Evolutionary conservation across 164 flowering plant genomes (phyloP), one percentile per base, ranked within the genome.

Genomic region (Santalum album): DNA sequence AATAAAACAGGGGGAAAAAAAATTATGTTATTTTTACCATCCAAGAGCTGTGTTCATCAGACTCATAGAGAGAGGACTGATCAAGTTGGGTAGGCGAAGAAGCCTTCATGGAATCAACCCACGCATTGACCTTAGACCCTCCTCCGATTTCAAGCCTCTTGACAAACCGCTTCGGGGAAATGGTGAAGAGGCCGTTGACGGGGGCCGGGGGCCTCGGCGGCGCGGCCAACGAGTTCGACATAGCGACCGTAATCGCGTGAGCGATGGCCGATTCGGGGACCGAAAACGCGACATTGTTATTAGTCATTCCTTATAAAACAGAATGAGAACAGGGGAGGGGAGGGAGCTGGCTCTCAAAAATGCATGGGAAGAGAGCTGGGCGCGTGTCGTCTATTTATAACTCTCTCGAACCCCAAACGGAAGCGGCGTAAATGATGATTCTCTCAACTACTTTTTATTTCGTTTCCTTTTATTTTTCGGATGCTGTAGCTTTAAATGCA

Each of bases 41-140:
- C 79, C 84, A 75, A 25, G 78, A 55, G 32, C 12, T 61, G 12
- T 69, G 57, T 20, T 64, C 68, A 7, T 61, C 59, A 12, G 6
- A 46, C 34, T 59, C 52, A 2, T 74, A 36, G 7, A 64, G 66
- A 34, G 72, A 25, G 42, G 77, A 20, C 1, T 64, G 17, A n/a
- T 61, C 81, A 53, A 56, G 5, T 35, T 74, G 95, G 15, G 90
- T 79, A 1, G 98, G 96, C 17, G 98, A 90, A 7, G 96, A 85
- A 29, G 84, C 95, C 59, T 75, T 68, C 84, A 82, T 77, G 3
- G 80, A 75, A 23, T 81, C 87, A 18, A 82, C 65, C 86, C 84
- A 83, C 1, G 78, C 48, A 60, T 59, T 71, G 54, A 61, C 54
- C 52, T 66, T 69, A 16, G 36, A 57, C 21, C 63, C 69, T n/a